Percentiles rank a stretch among this genome's conserved stretches.
These are phyloP conservation scores for Priceomyces castillae DNA, from an alignment of 805 yeast genomes.

Conservation along the genomic window DNA sequence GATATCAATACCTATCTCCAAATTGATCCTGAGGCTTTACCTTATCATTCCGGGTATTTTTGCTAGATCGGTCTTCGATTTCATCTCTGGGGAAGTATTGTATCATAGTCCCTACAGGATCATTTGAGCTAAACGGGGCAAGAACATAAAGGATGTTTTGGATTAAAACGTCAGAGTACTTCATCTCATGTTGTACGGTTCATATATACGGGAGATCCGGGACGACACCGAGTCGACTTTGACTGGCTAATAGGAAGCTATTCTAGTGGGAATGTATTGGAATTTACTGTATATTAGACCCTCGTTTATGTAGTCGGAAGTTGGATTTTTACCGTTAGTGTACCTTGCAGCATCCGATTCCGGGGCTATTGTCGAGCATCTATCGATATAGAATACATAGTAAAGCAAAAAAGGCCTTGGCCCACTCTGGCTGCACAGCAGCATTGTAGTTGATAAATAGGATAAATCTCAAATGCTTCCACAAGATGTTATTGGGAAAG, in stretches of 20 bases:
- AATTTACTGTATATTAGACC: no score
- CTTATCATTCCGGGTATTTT: background rate
- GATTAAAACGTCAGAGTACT: background rate
- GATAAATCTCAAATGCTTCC: background rate
- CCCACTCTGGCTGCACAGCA: background rate
- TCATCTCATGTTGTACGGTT: no score
- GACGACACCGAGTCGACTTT: no score
- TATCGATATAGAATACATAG: background rate
- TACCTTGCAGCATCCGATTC: no score
- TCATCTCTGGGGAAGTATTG: background rate
- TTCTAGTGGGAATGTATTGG: no score
- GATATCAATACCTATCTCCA: no score
- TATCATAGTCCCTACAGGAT: background rate
- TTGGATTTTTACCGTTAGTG: no score
- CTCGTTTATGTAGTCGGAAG: no score
- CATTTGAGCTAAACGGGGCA: background rate
- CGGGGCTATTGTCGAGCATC: background rate
- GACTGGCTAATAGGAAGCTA: no score
- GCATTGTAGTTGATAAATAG: background rate
- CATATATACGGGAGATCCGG: no score
- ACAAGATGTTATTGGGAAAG: background rate
- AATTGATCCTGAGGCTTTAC: background rate
- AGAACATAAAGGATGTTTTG: background rate
- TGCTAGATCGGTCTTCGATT: background rate
- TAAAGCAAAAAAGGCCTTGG: background rate